Conservation (phyloP, 192 early-diverging fungal genomes). For the Backusella mclennaniae region DNA sequence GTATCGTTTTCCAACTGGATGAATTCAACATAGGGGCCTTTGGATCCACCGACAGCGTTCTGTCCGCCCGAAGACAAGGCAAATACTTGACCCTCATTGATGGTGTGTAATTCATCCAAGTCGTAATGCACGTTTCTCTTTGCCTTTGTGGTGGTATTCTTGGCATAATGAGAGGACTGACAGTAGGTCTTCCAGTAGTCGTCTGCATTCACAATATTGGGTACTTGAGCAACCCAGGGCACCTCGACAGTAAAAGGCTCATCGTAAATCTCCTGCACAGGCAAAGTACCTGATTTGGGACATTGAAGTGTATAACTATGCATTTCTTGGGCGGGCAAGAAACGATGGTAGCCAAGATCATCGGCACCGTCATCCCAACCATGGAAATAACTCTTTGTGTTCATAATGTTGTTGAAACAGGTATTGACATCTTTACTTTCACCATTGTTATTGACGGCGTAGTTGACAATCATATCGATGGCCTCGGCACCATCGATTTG, state of each 20-base stretch:
- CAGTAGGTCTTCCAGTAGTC: conserved; percentile 32
- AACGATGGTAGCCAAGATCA: conserved; percentile 41
- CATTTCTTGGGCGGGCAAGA: conserved; percentile 35
- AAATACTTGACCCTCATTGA: conserved; percentile 27
- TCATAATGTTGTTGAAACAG: conserved; percentile 41
- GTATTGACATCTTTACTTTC: conserved; percentile 42
- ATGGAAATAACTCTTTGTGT: conserved; percentile 40
- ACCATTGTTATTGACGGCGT: conserved; percentile 40
- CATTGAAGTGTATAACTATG: conserved; percentile 33
- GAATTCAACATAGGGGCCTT: conserved; percentile 21
- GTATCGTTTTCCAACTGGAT: conserved; percentile 17
- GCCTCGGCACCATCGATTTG: conserved; percentile 29
- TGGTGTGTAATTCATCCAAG: conserved; percentile 13
- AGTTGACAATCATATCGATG: conserved; percentile 38
- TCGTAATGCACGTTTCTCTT: conserved; percentile 19
- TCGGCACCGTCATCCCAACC: conserved; percentile 42
- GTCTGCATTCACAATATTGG: conserved; percentile 18
- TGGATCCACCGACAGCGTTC: neutral
- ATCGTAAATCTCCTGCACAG: conserved; percentile 26
- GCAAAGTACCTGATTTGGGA: conserved; percentile 22
- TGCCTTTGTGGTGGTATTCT: neutral
- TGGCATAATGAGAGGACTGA: conserved; percentile 16
- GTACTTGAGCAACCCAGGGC: conserved; percentile 35
- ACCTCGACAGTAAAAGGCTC: conserved; percentile 32
- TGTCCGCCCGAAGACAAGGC: conserved; percentile 13